Evolutionary conservation across 1,139 yeast genomes (phyloP).

Genomic region (Yamadazyma trypodendri): DNA sequence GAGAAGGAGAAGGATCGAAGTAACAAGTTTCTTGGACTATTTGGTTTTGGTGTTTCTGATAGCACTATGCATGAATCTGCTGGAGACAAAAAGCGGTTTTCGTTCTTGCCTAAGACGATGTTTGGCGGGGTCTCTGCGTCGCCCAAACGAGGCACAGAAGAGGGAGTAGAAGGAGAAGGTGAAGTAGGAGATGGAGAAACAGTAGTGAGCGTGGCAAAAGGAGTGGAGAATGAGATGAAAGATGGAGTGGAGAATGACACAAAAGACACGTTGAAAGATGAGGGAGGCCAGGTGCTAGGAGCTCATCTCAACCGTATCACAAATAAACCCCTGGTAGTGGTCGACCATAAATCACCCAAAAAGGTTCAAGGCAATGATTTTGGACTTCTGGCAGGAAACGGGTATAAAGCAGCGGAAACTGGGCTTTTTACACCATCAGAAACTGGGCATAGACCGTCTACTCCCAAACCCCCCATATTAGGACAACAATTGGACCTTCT

Average conservation of each 20-base stretch:
- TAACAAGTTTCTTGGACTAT: slow-evolving; percentile 27
- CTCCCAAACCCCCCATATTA: neutral
- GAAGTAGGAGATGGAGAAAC: neutral
- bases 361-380: no score
- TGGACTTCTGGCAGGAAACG: no score
- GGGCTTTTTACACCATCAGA: no score
- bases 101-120: slow-evolving; percentile 18
- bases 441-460: neutral
- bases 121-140: no score
- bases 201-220: no score
- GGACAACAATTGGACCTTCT: neutral
- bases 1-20: slow-evolving; percentile 21
- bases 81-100: slow-evolving; percentile 16
- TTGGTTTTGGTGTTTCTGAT: slow-evolving; percentile 13
- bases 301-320: no score
- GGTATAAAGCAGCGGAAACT: no score
- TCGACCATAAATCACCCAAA: no score
- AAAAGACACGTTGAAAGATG: no score
- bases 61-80: neutral
- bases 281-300: no score
- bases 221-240: neutral
- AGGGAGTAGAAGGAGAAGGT: neutral
- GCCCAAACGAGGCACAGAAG: neutral
- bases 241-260: neutral
- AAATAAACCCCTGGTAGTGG: no score